Evolutionary conservation across 1,284 basidiomycete species (phyloP).

Genomic region (Ceratobasidium papillatum): DNA sequence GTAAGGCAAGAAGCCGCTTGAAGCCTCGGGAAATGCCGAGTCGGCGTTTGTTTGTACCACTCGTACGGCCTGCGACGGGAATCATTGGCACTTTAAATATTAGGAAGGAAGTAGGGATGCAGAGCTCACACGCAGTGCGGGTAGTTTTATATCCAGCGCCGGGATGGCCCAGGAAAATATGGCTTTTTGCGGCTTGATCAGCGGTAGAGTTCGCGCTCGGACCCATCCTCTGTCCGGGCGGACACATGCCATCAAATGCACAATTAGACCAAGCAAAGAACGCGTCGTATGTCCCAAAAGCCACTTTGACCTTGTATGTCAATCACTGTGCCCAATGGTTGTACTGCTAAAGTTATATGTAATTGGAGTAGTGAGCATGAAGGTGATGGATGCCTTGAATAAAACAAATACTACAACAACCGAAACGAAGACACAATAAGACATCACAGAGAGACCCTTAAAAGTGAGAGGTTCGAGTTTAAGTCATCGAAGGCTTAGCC

Average conservation of each 20-base stretch:
- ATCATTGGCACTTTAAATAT: neutral
- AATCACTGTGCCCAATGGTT: neutral
- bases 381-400: slow-evolving; percentile 2
- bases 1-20: slow-evolving; percentile 6
- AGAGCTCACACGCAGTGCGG: too few species aligned
- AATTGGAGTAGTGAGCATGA: slow-evolving; percentile 28
- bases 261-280: neutral
- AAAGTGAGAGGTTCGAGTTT: too few species aligned
- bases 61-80: neutral
- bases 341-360: neutral
- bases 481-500: neutral
- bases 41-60: slow-evolving; percentile 13
- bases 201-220: slow-evolving; percentile 7
- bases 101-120: neutral
- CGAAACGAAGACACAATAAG: neutral
- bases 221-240: slow-evolving; percentile 13
- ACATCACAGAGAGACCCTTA: too few species aligned
- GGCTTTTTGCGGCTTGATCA: slow-evolving; percentile 20
- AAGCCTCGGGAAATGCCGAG: slow-evolving; percentile 15
- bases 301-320: neutral
- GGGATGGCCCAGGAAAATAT: slow-evolving; percentile 10
- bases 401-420: neutral
- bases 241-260: neutral
- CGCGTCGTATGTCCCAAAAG: neutral
- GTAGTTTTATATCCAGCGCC: neutral